Evolutionary conservation across 108 stramenopile species (phyloP).

Genomic region (Poteriospumella lacustris): DNA sequence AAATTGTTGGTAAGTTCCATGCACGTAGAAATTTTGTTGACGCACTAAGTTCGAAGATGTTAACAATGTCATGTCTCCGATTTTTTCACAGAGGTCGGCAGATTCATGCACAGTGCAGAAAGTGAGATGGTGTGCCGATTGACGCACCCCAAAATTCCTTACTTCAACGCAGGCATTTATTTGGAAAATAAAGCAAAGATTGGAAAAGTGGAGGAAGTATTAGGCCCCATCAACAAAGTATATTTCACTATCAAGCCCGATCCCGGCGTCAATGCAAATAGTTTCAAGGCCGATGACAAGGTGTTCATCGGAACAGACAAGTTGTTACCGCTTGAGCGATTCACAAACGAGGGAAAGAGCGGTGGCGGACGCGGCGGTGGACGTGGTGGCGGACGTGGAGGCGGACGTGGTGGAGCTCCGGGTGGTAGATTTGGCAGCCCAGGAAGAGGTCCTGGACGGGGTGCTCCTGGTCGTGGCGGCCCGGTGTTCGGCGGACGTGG

Average conservation of each 20-base stretch:
- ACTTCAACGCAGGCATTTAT: constrained; percentile 95
- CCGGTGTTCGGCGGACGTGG: constrained; percentile 44
- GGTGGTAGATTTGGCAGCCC: constrained; percentile 42
- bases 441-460: constrained; percentile 48
- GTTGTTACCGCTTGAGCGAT: constrained; percentile 76
- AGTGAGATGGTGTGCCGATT: constrained; percentile 57
- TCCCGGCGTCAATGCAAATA: constrained; percentile 76
- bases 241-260: constrained; percentile 95
- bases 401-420: constrained; percentile 25
- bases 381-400: constrained; percentile 32
- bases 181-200: constrained; percentile 95
- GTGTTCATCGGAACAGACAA: constrained; percentile 88
- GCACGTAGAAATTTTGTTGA: not conserved
- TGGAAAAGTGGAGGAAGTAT: constrained; percentile 95
- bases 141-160: constrained; percentile 78
- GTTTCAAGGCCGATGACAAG: constrained; percentile 78
- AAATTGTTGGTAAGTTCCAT: constrained; percentile 45
- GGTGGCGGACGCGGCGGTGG: constrained; percentile 37
- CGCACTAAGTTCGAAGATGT: not conserved
- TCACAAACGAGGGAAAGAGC: constrained; percentile 67
- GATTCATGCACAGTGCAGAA: constrained; percentile 52
- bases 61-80: not conserved
- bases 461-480: constrained; percentile 58
- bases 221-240: constrained; percentile 82
- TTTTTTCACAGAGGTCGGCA: constrained; percentile 41